Conservation (phyloP, 2,329 filamentous ascomycete species). For the Byssochlamys sp. region DNA sequence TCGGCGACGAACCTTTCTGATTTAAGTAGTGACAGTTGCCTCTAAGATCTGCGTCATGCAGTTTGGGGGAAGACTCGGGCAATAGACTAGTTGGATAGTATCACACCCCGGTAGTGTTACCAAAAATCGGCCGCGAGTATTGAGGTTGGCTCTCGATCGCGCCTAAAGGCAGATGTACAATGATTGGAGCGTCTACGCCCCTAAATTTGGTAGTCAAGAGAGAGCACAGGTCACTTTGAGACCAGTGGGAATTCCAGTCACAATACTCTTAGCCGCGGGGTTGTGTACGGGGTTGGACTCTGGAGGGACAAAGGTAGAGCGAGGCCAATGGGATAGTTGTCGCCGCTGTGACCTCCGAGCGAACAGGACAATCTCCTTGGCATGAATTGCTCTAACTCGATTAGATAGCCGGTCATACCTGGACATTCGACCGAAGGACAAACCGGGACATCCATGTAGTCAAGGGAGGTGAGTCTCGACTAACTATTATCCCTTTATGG, state of each 20-base stretch:
- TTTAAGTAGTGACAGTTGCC: neutral
- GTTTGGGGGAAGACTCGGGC: neutral
- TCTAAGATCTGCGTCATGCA: neutral
- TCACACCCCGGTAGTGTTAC: neutral
- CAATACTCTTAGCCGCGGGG: neutral
- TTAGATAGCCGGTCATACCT: neutral
- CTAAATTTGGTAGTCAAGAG: neutral
- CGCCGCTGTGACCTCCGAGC: neutral
- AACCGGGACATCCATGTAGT: neutral
- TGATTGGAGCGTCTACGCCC: neutral
- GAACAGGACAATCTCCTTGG: neutral
- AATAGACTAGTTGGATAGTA: neutral
- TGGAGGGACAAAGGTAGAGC: neutral
- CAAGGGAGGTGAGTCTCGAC: neutral
- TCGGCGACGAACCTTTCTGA: neutral
- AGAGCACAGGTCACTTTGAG: neutral
- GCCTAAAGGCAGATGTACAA: neutral
- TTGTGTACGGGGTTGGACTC: neutral
- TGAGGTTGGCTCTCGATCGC: neutral
- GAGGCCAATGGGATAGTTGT: neutral
- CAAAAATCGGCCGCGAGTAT: neutral
- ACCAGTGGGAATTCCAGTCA: neutral
- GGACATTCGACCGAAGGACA: neutral
- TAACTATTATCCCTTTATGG: neutral
- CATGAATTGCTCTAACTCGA: neutral